Percentiles rank a stretch among this genome's conserved stretches.
Conservation (phyloP, 2,329 filamentous ascomycete genomes). For the Alternaria atra region DNA sequence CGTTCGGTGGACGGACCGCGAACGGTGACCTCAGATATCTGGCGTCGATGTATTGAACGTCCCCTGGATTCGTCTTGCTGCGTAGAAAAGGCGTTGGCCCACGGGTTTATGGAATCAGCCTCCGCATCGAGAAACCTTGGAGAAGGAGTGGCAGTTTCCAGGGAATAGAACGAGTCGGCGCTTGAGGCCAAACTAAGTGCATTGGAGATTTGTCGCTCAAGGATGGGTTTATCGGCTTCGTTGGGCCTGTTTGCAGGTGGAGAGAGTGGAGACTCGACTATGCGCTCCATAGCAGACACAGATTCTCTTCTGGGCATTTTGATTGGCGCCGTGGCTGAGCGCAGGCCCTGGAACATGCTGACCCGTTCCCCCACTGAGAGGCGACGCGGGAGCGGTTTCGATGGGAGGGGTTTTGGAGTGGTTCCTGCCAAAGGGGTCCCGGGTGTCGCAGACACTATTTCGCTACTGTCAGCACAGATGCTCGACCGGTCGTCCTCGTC, state of each 20-base stretch:
- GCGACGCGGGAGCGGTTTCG: conserved; percentile 21
- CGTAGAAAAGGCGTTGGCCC: conserved; percentile 25
- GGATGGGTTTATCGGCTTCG: conserved; percentile 16
- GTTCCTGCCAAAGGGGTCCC: conserved; percentile 28
- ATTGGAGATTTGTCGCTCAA: conserved; percentile 40
- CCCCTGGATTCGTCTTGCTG: conserved; percentile 33
- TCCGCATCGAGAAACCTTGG: conserved; percentile 45
- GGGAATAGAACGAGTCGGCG: conserved; percentile 51
- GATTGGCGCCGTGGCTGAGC: conserved; percentile 40
- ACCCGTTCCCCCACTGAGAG: conserved; percentile 45
- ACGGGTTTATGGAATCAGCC: conserved; percentile 39
- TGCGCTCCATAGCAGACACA: conserved; percentile 30
- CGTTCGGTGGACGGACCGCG: conserved; percentile 32
- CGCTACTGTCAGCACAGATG: conserved; percentile 43
- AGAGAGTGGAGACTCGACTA: conserved; percentile 25
- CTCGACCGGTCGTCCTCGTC: conserved; percentile 50
- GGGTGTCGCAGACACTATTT: conserved; percentile 35
- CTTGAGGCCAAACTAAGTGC: conserved; percentile 46
- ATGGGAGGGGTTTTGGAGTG: conserved; percentile 18
- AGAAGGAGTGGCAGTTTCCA: conserved; percentile 39
- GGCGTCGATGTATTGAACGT: conserved; percentile 45
- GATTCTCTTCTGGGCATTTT: conserved; percentile 15
- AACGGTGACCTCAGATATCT: conserved; percentile 50
- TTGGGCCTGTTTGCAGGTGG: conserved; percentile 12
- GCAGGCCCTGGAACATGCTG: conserved; percentile 41